Conservation (phyloP, 768 basidiomycete genomes). For the Mycena epipterygia region DNA sequence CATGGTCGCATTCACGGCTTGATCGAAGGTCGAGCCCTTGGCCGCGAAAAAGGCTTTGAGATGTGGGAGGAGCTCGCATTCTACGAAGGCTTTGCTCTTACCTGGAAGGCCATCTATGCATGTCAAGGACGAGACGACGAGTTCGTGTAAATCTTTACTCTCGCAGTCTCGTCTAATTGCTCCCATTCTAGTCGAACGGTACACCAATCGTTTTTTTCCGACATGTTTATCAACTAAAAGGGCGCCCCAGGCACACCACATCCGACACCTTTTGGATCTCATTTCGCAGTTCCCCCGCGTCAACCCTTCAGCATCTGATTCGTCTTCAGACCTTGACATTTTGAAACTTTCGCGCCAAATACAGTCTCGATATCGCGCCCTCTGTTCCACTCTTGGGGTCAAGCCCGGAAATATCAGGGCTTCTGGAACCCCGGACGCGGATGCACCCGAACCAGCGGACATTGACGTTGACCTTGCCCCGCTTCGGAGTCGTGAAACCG, state of each 20-base stretch:
- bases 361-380: conserved; percentile 86
- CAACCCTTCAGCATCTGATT: conserved; percentile 72
- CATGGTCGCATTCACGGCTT: conserved; percentile 93
- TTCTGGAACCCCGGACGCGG: conserved; percentile 40
- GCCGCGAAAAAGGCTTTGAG: conserved; percentile 92
- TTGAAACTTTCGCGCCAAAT: conserved; percentile 85
- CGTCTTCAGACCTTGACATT: conserved; percentile 74
- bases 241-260: conserved; percentile 53
- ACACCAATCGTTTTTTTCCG: background rate
- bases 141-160: conserved; percentile 51
- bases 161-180: background rate
- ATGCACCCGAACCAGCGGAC: conserved; percentile 23
- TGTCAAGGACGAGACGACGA: conserved; percentile 60
- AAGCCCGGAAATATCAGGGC: conserved; percentile 55
- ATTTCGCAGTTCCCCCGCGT: conserved; percentile 81
- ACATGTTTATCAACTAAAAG: background rate
- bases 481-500: conserved; percentile 18
- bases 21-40: conserved; percentile 92
- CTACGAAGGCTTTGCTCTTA: conserved; percentile 86
- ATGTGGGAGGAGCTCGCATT: conserved; percentile 98
- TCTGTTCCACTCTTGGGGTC: conserved; percentile 87
- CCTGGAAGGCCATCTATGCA: conserved; percentile 72
- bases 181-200: background rate
- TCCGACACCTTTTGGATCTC: conserved; percentile 77
- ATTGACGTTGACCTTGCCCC: conserved; percentile 24